Conservation (phyloP, 768 basidiomycete species). For the Cyathus striatus region DNA sequence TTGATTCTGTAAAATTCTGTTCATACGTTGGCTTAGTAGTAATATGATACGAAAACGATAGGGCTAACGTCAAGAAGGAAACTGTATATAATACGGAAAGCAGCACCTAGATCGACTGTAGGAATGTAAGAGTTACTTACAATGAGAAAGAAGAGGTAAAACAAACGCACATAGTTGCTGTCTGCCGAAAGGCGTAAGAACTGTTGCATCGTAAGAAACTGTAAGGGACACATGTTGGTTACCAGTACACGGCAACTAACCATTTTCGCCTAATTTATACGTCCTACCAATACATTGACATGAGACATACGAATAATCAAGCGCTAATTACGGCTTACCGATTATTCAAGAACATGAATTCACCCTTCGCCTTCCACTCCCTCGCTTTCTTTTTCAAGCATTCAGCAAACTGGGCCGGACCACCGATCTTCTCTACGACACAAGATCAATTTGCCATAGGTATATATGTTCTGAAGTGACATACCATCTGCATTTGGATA, state of each 20-base stretch:
- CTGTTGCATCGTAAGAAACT: constrained; percentile 22
- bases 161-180: constrained; percentile 69
- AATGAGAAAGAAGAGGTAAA: no score
- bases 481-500: constrained; percentile 63
- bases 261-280: constrained; percentile 86
- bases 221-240: no score
- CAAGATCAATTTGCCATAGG: not conserved
- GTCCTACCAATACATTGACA: constrained; percentile 53
- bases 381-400: constrained; percentile 50
- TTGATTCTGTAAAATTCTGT: constrained; percentile 55
- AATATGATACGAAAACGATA: not conserved
- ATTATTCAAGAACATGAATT: constrained; percentile 71
- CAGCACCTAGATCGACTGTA: constrained; percentile 63
- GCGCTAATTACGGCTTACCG: constrained; percentile 46
- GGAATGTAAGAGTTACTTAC: no score
- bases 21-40: not conserved
- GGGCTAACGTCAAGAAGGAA: constrained; percentile 55
- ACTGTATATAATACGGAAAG: constrained; percentile 74
- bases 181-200: constrained; percentile 87
- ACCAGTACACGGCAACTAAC: constrained; percentile 31
- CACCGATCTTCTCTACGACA: constrained; percentile 51
- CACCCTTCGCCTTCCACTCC: constrained; percentile 61
- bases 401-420: constrained; percentile 50
- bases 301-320: no score
- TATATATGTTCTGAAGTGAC: constrained; percentile 16